These are phyloP conservation scores for Dioszegia hungarica DNA, from an alignment of 768 basidiomycete species.

Conservation along the genomic window DNA sequence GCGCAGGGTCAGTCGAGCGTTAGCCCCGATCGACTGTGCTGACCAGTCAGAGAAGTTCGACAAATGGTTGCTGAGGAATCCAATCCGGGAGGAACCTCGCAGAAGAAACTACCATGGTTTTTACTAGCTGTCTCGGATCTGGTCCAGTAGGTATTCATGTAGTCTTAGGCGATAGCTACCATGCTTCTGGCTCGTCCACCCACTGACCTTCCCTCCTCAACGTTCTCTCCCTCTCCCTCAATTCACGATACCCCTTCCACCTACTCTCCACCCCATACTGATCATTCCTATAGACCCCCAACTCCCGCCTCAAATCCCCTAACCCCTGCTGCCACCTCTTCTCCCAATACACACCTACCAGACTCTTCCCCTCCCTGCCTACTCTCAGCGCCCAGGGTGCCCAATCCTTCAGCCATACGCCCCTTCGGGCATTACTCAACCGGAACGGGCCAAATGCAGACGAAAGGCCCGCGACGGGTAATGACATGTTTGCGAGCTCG, in stretches of 20 bases:
- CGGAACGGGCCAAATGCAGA: conserved; percentile 74
- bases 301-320: conserved; percentile 73
- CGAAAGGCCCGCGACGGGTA: conserved; percentile 80
- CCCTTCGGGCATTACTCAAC: conserved; percentile 57
- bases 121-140: too few species aligned
- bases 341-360: conserved; percentile 95
- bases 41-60: too few species aligned
- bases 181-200: conserved; percentile 39
- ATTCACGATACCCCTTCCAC: conserved; percentile 63
- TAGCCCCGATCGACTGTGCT: too few species aligned
- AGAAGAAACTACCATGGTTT: too few species aligned
- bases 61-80: too few species aligned
- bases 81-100: too few species aligned
- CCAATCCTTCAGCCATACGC: conserved; percentile 68
- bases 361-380: conserved; percentile 65
- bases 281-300: conserved; percentile 58
- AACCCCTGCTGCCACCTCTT: conserved; percentile 81
- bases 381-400: conserved; percentile 88
- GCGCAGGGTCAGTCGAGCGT: too few species aligned
- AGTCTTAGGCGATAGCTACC: too few species aligned
- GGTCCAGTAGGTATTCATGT: too few species aligned
- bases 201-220: conserved; percentile 48
- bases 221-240: conserved; percentile 61
- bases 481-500: conserved; percentile 83
- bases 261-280: conserved; percentile 66